Base-by-base conservation (phyloP, 169 alveolate species). In the Babesia sp. region DNA sequence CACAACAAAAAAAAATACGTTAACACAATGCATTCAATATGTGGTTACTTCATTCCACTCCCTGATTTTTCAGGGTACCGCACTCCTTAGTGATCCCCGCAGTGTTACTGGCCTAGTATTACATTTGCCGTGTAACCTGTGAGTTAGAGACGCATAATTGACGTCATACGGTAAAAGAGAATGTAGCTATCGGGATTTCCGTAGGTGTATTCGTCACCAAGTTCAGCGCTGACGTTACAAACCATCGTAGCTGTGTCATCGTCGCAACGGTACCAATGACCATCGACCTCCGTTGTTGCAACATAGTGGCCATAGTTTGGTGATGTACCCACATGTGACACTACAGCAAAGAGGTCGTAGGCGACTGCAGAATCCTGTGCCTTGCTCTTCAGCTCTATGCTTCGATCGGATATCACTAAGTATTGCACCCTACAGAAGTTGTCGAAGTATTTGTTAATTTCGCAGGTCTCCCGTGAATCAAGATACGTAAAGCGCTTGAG, bases 161-260 rank as follows among this genome's bases (percentile, higher is more conserved):
- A 41, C 11, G 46, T 54, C 42, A 66, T 68, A 53, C 87, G 87
- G 56, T 78, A 78, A 37, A 79, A 79, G 42, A 79, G 71, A 20
- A 79, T 79, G 72, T 79, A 79, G 61, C 87, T 79, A 50, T 53
- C 45, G 46, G 73, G 59, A 57, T 59, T 79, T 29, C 87, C 87
- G 63, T 50, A 28, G 34, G 78, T 54, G 28, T 48, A 18, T 29
- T 79, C 87, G 28, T 70, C 83, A 8, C 87, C 87, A 16, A 79
- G 45, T 36, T 61, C 78, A 0, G 29, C 41, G 50, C 68, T 74
- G 58, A 59, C 39, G 61, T 79, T 61, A 42, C 45, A 24, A 9
- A 70, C 55, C 26, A 37, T 41, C 5, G 55, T 8, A 11, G 44
- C 61, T 3, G 63, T 24, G n/a, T 36, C 51, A 46, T 79, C 87